Conservation (phyloP, 2,329 filamentous ascomycete genomes). For the Pezicula rhizophila region DNA sequence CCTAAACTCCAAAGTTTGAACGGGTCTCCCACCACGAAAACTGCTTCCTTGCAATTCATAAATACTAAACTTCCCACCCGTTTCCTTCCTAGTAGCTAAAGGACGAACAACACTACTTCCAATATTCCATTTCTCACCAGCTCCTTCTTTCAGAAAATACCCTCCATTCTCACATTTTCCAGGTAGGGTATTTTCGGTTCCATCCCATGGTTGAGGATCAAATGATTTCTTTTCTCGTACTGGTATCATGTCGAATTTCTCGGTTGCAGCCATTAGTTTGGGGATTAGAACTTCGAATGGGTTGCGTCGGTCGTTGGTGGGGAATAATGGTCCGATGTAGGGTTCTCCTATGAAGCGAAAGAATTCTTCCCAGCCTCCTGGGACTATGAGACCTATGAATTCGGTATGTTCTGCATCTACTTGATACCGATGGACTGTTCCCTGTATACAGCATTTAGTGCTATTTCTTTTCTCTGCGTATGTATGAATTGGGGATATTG, state of each 20-base stretch:
- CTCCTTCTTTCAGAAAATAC: slow-evolving; percentile 47
- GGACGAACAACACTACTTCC: slow-evolving; percentile 41
- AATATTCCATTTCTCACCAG: slow-evolving; percentile 38
- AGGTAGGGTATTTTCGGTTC: slow-evolving; percentile 34
- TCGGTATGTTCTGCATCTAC: slow-evolving; percentile 49
- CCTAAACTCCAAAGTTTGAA: slow-evolving; percentile 35
- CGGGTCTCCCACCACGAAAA: slow-evolving; percentile 31
- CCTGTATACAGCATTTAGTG: slow-evolving; percentile 24
- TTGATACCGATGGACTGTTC: slow-evolving; percentile 49
- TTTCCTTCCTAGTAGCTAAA: slow-evolving; percentile 42
- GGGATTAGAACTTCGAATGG: slow-evolving; percentile 43
- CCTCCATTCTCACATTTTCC: slow-evolving; percentile 28
- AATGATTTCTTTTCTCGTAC: slow-evolving; percentile 41
- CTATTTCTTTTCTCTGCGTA: background rate
- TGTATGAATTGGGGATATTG: background rate
- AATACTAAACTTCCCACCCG: slow-evolving; percentile 44
- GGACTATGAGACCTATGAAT: slow-evolving; percentile 46
- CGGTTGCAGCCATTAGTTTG: slow-evolving; percentile 49
- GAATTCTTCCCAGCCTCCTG: slow-evolving; percentile 55
- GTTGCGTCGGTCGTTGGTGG: slow-evolving; percentile 46
- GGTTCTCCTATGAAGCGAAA: slow-evolving; percentile 51
- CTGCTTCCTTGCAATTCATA: slow-evolving; percentile 43
- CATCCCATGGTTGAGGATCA: slow-evolving; percentile 36
- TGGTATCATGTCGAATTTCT: slow-evolving; percentile 50
- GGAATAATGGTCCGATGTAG: slow-evolving; percentile 42